A percentile compares a stretch with the other conserved stretches of the same genome.
These are phyloP conservation scores for Plicaturopsis crispa DNA, from an alignment of 768 basidiomycete genomes.

Conservation along the genomic window DNA sequence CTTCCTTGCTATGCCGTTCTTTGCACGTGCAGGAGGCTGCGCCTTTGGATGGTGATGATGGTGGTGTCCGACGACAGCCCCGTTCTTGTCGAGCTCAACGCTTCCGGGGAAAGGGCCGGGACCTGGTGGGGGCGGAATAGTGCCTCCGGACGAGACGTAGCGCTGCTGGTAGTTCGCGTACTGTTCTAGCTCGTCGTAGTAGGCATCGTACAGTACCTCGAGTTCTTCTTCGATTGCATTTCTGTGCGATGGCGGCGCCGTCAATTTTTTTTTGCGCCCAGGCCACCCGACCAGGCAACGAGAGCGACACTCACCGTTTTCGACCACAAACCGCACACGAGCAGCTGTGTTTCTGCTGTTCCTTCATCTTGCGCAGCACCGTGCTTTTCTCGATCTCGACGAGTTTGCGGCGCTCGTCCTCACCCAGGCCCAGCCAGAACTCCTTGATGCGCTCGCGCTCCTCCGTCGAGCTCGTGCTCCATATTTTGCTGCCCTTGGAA, in stretches of 20 bases:
- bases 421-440: conserved; percentile 93
- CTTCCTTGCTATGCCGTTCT: conserved; percentile 25
- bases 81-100: conserved; percentile 93
- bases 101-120: conserved; percentile 98
- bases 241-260: conserved; percentile 32
- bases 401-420: conserved; percentile 84
- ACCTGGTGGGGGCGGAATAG: conserved; percentile 85
- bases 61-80: conserved; percentile 45
- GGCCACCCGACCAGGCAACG: conserved; percentile 11
- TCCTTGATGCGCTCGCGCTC: conserved; percentile 97
- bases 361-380: conserved; percentile 98
- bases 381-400: conserved; percentile 99
- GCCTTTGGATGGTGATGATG: conserved; percentile 33
- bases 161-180: conserved; percentile 98
- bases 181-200: conserved; percentile 99
- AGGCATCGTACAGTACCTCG: conserved; percentile 99
- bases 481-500: conserved; percentile 73
- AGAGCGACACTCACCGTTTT: conserved; percentile 60
- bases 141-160: conserved; percentile 86
- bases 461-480: conserved; percentile 87
- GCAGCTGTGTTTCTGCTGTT: conserved; percentile 96
- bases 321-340: conserved; percentile 94
- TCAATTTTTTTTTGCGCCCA: conserved; percentile 7
- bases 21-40: conserved; percentile 26
- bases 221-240: conserved; percentile 99